Evolutionary conservation across 2,329 filamentous ascomycete genomes (phyloP).

Genomic region (Fusarium algeriense): DNA sequence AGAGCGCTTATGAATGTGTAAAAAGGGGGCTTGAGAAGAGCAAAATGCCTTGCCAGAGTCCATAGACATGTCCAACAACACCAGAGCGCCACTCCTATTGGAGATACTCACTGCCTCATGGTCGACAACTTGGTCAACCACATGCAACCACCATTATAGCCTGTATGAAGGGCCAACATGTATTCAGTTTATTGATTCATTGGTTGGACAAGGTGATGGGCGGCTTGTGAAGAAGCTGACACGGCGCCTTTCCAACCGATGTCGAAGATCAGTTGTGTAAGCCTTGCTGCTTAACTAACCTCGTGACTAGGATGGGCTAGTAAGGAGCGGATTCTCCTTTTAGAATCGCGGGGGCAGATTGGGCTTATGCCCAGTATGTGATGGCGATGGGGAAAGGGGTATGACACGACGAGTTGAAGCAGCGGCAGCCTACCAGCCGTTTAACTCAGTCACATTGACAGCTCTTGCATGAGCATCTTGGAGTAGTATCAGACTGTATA

Average conservation of each 20-base stretch:
- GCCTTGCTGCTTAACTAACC: not conserved
- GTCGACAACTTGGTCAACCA: not conserved
- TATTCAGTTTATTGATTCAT: not conserved
- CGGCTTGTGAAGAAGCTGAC: not conserved
- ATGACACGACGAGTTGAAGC: not conserved
- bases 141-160: not conserved
- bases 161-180: not conserved
- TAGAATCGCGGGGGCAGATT: not conserved
- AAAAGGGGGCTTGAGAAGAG: not conserved
- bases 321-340: no score
- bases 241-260: not conserved
- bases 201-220: not conserved
- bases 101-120: not conserved
- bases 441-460: no score
- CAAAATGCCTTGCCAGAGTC: not conserved
- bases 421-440: not conserved
- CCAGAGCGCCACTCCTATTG: not conserved
- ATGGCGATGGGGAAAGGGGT: not conserved
- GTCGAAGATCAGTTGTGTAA: not conserved
- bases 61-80: not conserved
- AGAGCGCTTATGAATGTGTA: not conserved
- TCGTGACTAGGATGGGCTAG: no score
- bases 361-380: no score
- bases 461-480: no score
- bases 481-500: no score